Evolutionary conservation across 192 early-diverging fungal species (phyloP), one percentile per base, ranked within the genome.

Genomic region (Geranomyces variabilis): DNA sequence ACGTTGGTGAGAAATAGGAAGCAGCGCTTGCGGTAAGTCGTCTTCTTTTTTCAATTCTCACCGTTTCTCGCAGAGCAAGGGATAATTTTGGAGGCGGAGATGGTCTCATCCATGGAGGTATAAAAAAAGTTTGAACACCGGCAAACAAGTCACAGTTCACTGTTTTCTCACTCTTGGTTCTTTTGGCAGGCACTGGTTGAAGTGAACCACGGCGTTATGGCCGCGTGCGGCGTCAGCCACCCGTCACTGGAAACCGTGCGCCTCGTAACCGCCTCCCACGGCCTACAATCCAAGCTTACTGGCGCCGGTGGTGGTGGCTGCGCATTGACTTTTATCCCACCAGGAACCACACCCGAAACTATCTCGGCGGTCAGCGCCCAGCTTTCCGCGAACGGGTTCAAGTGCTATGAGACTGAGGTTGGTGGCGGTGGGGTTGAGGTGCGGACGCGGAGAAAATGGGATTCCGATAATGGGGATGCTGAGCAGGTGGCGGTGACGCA

Each of bases 241-340:
- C 86, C 90, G 31, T 72, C 85, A 31, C 76, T 98, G 2, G 97
- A 99, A 59, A 88, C 76, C 31, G 82, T 99, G 19, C 77, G 91
- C 8, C 77, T 75, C 14, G 90, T 93, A 19, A 87, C 93, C 0
- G 75, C 78, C 0, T 30, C 70, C n/a, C 74, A 84, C 45, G 84
- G 82, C 0, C 76, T 97, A 70, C 82, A 84, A 33, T 86, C 93
- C 21, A 99, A 99, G 79, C 78, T 99, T 33, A 99, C 97, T 3
- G 97, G 97, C 33, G 94, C 94, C 28, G 96, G 97, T 30, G 97
- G 97, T 46, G 97, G 97, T 63, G 97, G 97, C 14, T 99, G 97
- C 77, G 92, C 92, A 22, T 72, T 99, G 56, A 93, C 93, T 0
- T 79, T 81, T 24, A 19, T 81, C n/a, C 53, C 34, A 30, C 0